Base-by-base conservation (phyloP, 306 rosid species). In the Acacia melanoxylon region DNA sequence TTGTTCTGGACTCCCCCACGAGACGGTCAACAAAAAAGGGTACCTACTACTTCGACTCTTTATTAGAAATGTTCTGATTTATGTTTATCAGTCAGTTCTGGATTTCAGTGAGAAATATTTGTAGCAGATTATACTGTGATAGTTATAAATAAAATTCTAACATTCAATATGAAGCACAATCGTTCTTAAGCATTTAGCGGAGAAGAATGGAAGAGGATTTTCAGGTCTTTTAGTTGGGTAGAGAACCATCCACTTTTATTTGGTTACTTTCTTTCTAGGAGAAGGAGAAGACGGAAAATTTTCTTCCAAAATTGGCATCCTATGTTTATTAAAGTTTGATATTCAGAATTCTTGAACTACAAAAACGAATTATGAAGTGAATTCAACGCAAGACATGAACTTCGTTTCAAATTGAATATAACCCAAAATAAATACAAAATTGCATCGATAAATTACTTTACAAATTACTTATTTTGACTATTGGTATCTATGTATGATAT, bases 1-100 rank as follows among this genome's bases (percentile, higher is more conserved):
- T 83, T 94, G 86, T 94, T 92, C 72, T 92, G 93, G 97, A 97
- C 92, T 76, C 94, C 97, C 29, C 98, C 98, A 4, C 95, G 80
- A 66, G 94, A 92, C 20, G 77, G 82, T 45, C 97, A 86, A 17
- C 94, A 87, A 76, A 84, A 90, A 68, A 86, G 91, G 97, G 98
- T 94, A 68, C 35, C 74, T 10, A 11, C n/a, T 40, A 45, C 31
- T 41, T 9, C 51, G 27, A 74, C 29, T 82, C 37, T 71, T 17
- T 66, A 20, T 63, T 80, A 2, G 19, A 51, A 24, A 24, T 59
- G 6, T 22, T 24, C 8, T 3, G 8, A 51, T 82, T 44, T 80
- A 49, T 56, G 40, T 67, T 16, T 54, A 22, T 72, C 22, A 14
- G 41, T 46, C 8, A 24, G 12, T 72, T 71, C 41, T 46, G 59